A percentile compares a stretch with the other conserved stretches of the same genome.
Evolutionary conservation across 176 grass and related monocot genomes (phyloP).

Genomic region (Eleusine coracana): DNA sequence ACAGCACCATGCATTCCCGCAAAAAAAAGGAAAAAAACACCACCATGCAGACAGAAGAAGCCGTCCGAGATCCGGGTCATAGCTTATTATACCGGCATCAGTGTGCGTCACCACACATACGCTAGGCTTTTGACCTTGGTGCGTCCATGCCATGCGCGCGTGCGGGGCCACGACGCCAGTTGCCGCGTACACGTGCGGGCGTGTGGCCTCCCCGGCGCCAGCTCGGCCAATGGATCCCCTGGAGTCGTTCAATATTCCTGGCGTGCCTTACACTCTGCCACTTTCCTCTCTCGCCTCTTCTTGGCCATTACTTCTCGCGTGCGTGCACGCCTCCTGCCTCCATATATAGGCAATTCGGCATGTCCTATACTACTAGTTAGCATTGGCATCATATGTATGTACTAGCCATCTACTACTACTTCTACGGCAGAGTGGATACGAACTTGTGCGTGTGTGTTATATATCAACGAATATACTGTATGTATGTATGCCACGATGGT

Average conservation of each 20-base stretch:
- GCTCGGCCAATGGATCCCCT: neutral
- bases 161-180: neutral
- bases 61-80: too few relatives aligned
- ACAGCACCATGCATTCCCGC: too few relatives aligned
- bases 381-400: neutral
- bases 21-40: too few relatives aligned
- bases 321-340: neutral
- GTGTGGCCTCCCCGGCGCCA: neutral
- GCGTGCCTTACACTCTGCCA: slow-evolving; percentile 5
- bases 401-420: too few relatives aligned
- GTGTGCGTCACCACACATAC: neutral
- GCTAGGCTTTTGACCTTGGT: neutral
- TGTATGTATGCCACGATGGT: neutral
- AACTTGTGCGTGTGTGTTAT: too few relatives aligned
- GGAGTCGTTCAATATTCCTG: neutral
- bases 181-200: neutral
- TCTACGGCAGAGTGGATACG: too few relatives aligned
- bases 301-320: neutral
- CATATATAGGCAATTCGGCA: neutral
- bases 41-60: too few relatives aligned
- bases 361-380: neutral
- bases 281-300: neutral
- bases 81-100: neutral
- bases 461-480: too few relatives aligned
- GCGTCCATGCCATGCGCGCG: too few relatives aligned